These are phyloP conservation scores for Paramecium pentaurelia DNA, from an alignment of 73 alveolate genomes.

Conservation along the genomic window DNA sequence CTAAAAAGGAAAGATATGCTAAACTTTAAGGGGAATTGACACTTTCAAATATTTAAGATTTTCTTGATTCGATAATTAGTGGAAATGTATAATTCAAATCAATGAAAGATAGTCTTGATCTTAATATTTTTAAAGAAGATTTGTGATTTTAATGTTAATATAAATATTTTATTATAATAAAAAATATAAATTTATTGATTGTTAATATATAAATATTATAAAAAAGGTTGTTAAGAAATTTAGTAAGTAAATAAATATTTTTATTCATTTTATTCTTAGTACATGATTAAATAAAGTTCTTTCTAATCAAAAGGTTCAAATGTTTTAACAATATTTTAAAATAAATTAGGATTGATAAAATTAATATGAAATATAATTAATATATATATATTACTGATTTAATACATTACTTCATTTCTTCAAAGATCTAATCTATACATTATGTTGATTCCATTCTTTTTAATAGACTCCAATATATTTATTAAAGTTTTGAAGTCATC, in stretches of 20 bases:
- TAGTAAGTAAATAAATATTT: neutral
- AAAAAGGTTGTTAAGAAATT: neutral
- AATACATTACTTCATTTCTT: neutral
- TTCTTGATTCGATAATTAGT: conserved; percentile 2
- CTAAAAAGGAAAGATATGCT: conserved; percentile 46
- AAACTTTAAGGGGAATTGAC: neutral
- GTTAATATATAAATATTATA: neutral
- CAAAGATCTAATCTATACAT: neutral
- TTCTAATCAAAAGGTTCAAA: neutral
- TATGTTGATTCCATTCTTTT: neutral
- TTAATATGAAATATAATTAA: neutral
- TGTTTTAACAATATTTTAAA: neutral
- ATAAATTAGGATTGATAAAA: neutral
- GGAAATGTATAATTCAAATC: neutral
- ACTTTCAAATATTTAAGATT: neutral
- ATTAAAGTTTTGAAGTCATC: neutral
- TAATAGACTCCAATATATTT: neutral
- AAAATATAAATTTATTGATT: neutral
- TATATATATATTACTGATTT: neutral
- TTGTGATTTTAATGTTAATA: neutral
- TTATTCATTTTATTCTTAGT: neutral
- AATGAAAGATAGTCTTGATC: conserved; percentile 8
- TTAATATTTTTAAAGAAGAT: neutral
- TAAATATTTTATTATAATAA: neutral
- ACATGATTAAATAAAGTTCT: neutral